These are phyloP conservation scores for Mortierella sp. DNA, from an alignment of 371 early-diverging fungal species.

Conservation along the genomic window DNA sequence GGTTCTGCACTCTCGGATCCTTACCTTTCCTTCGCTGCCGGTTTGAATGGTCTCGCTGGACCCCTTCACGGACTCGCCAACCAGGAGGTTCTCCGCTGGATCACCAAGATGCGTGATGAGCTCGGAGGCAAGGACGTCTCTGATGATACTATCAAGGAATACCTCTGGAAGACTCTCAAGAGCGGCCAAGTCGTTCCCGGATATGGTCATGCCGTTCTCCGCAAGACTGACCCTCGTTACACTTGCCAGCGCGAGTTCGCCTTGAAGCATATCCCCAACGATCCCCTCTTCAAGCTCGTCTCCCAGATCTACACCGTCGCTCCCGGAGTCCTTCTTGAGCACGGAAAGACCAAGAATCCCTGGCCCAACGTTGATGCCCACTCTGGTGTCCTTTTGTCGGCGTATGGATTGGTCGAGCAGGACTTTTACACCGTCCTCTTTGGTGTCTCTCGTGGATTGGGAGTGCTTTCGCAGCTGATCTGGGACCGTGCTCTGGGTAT, in stretches of 20 bases:
- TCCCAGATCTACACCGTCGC: slow-evolving; percentile 97
- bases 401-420: slow-evolving; percentile 97
- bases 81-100: slow-evolving; percentile 99
- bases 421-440: slow-evolving; percentile 99
- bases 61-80: slow-evolving; percentile 99
- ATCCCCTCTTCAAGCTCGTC: slow-evolving; percentile 96
- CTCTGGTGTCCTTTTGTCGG: slow-evolving; percentile 96
- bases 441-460: slow-evolving; percentile 97
- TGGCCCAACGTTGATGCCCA: slow-evolving; percentile 99
- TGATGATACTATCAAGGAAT: slow-evolving; percentile 95
- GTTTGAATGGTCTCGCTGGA: slow-evolving; percentile 98
- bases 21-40: slow-evolving; percentile 97
- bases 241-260: slow-evolving; percentile 98
- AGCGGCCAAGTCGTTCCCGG: slow-evolving; percentile 98
- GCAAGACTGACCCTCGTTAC: slow-evolving; percentile 97
- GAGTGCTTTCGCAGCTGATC: slow-evolving; percentile 93
- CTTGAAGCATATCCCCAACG: slow-evolving; percentile 96
- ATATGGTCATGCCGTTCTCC: slow-evolving; percentile 98
- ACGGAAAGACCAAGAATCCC: slow-evolving; percentile 99
- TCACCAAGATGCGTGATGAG: slow-evolving; percentile 90
- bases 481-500: slow-evolving; percentile 97
- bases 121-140: slow-evolving; percentile 85
- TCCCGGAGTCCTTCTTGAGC: slow-evolving; percentile 96
- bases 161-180: slow-evolving; percentile 96
- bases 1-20: slow-evolving; percentile 98